phyloP scores from a whole-genome alignment of 1,139 yeast species.

The Geotrichum cucujoidarum region DNA sequence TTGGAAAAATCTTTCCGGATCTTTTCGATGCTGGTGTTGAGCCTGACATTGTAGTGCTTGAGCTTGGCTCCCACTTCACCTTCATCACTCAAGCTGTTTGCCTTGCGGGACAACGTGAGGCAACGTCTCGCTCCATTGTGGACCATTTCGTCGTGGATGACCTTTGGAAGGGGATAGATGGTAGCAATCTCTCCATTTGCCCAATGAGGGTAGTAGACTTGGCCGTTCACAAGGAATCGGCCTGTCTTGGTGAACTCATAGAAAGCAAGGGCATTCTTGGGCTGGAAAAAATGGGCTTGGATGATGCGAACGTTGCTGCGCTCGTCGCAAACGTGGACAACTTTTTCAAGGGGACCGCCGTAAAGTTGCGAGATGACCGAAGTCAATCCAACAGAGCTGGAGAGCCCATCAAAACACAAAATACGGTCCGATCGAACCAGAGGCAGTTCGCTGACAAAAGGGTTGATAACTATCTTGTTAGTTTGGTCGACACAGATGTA shows the following conservation, averaged over 20 bases:
- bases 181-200: slow-evolving; percentile 23
- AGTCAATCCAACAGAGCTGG: slow-evolving; percentile 44
- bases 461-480: slow-evolving; percentile 6
- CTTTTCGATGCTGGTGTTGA: slow-evolving; percentile 39
- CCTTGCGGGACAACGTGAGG: slow-evolving; percentile 34
- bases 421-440: slow-evolving; percentile 20
- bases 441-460: slow-evolving; percentile 9
- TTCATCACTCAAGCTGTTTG: slow-evolving; percentile 11
- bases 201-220: slow-evolving; percentile 41
- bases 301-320: slow-evolving; percentile 27
- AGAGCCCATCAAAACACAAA: slow-evolving; percentile 39
- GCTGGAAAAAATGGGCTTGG: slow-evolving; percentile 51
- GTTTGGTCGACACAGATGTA: no score
- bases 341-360: slow-evolving; percentile 71
- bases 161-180: slow-evolving; percentile 30
- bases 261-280: slow-evolving; percentile 55
- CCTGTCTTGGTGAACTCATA: slow-evolving; percentile 52
- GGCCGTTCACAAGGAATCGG: slow-evolving; percentile 59
- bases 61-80: slow-evolving; percentile 15
- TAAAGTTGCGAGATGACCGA: slow-evolving; percentile 53
- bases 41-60: slow-evolving; percentile 28
- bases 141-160: slow-evolving; percentile 35
- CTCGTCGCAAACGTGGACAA: slow-evolving; percentile 32
- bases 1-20: slow-evolving; percentile 48
- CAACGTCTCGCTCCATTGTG: slow-evolving; percentile 40